Evolutionary conservation across 2,329 filamentous ascomycete genomes (phyloP), one percentile per base, ranked within the genome.

Genomic region (Calonectria hawksworthii): DNA sequence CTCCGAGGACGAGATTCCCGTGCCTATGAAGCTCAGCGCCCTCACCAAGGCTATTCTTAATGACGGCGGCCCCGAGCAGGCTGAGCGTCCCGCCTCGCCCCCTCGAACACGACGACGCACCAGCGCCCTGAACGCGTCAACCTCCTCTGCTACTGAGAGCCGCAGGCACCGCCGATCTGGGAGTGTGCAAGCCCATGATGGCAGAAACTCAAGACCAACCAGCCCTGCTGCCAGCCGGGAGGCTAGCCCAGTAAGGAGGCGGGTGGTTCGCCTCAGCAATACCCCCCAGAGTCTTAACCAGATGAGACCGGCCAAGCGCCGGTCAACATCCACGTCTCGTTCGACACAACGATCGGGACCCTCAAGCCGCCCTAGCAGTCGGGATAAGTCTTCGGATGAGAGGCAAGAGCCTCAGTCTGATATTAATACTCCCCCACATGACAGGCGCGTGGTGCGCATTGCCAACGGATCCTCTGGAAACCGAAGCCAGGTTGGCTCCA

Each of bases 21-120:
- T 95, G 79, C 96, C 96, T 80, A 95, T 97, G 92, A 98, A 97
- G 87, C 94, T 98, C 83, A 98, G 96, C 83, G 96, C 96, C 80
- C 91, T 97, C 78, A 98, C 96, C 64, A 96, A 97, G 83, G 96
- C 95, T 26, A 89, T 98, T 21, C 89, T 98, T 30, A 91, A 92
- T 72, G 92, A 93, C 74, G 90, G 91, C 54, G 89, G 87, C 4
- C 89, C 91, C 11, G 87, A 88, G 84, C 81, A 83, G 77, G 77
- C 79, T 4, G 77, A 84, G 32, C 83, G 85, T 16, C 82, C 86
- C 2, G 82, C 86, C 8, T 89, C 89, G 8, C 88, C 89, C 2
- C 85, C 87, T 28, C 82, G 85, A 73, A 89, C 87, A 28, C 87
- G 90, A 79, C 86, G 89, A 76, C 88, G 89, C 63, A 82, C 83